Percentiles rank a stretch among this genome's conserved stretches.
These are phyloP conservation scores for Chlamydomonas sp. DNA, from an alignment of 139 green algal species.

Conservation along the genomic window DNA sequence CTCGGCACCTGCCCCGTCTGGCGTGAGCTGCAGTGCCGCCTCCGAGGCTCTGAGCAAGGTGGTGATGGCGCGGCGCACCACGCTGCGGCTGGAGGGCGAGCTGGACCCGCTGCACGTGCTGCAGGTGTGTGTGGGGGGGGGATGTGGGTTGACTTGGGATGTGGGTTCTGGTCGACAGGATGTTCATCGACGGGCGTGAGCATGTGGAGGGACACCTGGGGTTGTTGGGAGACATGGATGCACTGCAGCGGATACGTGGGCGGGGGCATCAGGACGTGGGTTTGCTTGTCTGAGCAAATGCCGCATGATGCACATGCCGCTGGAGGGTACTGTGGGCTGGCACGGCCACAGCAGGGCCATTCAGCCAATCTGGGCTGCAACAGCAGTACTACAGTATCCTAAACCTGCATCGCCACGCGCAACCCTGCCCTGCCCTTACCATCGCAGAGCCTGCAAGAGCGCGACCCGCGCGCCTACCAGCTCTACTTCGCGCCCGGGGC, in stretches of 20 bases:
- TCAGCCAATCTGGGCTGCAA: too few species aligned
- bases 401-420: not conserved
- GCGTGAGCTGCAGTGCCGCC: too few species aligned
- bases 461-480: conserved; percentile 92
- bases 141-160: not conserved
- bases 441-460: conserved; percentile 61
- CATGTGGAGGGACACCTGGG: too few species aligned
- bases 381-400: not conserved
- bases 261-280: too few species aligned
- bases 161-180: not conserved
- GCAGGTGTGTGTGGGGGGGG: conserved; percentile 49
- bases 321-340: too few species aligned
- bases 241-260: too few species aligned
- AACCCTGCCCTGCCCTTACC: not conserved
- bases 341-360: too few species aligned
- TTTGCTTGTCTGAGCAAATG: too few species aligned
- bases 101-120: conserved; percentile 78
- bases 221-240: too few species aligned
- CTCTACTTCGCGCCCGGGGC: conserved; percentile 56
- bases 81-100: conserved; percentile 47
- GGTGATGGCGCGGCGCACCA: conserved; percentile 79
- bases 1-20: too few species aligned
- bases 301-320: too few species aligned
- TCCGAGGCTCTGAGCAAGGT: conserved; percentile 76
- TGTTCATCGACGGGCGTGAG: too few species aligned